phyloP scores from a whole-genome alignment of 2,329 filamentous ascomycete species.

The Aurifilum marmelostoma region DNA sequence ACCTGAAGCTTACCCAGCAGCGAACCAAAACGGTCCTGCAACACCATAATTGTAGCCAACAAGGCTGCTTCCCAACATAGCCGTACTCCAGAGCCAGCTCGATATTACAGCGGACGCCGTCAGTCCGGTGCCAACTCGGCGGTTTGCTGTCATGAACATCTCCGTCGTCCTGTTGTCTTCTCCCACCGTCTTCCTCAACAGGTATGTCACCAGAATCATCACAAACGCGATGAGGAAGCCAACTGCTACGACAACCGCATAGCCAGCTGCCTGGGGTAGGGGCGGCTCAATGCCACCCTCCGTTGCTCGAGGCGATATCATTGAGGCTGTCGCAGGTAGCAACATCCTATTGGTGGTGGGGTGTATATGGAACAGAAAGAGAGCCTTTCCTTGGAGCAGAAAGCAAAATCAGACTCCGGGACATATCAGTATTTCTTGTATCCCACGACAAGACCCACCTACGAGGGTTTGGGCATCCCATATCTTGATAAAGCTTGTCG shows the following conservation, averaged over 20 bases:
- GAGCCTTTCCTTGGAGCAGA: neutral
- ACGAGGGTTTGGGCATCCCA: neutral
- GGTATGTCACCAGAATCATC: constrained; percentile 23
- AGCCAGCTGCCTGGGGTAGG: constrained; percentile 23
- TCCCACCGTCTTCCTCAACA: constrained; percentile 17
- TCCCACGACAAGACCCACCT: neutral
- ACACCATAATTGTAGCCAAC: constrained; percentile 59
- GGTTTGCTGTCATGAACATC: constrained; percentile 44
- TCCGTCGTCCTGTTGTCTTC: constrained; percentile 25
- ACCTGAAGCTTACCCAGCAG: constrained; percentile 41
- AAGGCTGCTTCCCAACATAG: constrained; percentile 52
- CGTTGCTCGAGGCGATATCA: constrained; percentile 6
- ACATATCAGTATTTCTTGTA: neutral
- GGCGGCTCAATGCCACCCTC: constrained; percentile 22
- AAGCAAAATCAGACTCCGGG: neutral
- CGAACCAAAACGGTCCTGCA: constrained; percentile 61
- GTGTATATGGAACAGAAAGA: neutral
- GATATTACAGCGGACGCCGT: constrained; percentile 58
- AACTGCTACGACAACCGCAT: constrained; percentile 24
- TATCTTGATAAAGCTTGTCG: neutral
- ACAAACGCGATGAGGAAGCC: constrained; percentile 24
- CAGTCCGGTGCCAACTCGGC: constrained; percentile 53
- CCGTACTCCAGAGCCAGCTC: constrained; percentile 59
- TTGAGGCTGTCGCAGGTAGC: neutral
- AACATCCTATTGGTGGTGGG: neutral